phyloP scores from a whole-genome alignment of 2,329 filamentous ascomycete species.

The Penicillium verrucosum region DNA sequence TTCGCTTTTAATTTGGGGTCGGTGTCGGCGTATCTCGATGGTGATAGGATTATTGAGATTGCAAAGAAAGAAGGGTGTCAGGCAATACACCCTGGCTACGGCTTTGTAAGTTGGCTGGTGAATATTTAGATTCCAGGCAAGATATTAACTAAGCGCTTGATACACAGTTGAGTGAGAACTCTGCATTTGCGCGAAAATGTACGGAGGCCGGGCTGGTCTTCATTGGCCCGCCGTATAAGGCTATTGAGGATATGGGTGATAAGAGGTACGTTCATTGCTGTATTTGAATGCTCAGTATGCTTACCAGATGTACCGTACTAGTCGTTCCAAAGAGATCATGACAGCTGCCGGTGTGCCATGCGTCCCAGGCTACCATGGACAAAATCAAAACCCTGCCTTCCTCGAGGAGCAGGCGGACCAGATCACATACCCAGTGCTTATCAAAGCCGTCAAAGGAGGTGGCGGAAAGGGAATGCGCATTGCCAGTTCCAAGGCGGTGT shows the following conservation, averaged over 20 bases:
- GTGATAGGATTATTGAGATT: constrained; percentile 83
- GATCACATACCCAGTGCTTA: constrained; percentile 63
- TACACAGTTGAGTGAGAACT: constrained; percentile 75
- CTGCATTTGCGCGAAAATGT: constrained; percentile 82
- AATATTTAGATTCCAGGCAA: background rate
- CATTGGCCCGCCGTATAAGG: constrained; percentile 80
- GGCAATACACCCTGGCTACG: constrained; percentile 93
- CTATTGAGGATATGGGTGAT: constrained; percentile 81
- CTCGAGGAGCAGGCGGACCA: constrained; percentile 69
- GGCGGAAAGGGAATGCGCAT: constrained; percentile 70
- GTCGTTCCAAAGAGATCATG: constrained; percentile 93
- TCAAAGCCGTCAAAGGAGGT: constrained; percentile 64
- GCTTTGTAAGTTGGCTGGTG: constrained; percentile 56
- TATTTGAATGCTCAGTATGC: background rate
- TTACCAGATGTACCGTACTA: constrained; percentile 22
- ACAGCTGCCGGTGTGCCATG: constrained; percentile 89
- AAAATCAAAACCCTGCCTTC: constrained; percentile 66
- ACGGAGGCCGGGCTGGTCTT: constrained; percentile 88
- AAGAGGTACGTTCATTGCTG: constrained; percentile 60
- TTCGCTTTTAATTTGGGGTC: constrained; percentile 80
- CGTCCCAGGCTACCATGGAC: constrained; percentile 91
- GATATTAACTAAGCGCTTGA: background rate
- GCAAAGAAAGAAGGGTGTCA: constrained; percentile 83
- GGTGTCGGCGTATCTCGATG: constrained; percentile 85
- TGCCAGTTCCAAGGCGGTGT: constrained; percentile 56